A percentile compares a stretch with the other conserved stretches of the same genome.
phyloP scores from a whole-genome alignment of 1,139 yeast genomes.

The Geotrichum citri-aurantii region DNA sequence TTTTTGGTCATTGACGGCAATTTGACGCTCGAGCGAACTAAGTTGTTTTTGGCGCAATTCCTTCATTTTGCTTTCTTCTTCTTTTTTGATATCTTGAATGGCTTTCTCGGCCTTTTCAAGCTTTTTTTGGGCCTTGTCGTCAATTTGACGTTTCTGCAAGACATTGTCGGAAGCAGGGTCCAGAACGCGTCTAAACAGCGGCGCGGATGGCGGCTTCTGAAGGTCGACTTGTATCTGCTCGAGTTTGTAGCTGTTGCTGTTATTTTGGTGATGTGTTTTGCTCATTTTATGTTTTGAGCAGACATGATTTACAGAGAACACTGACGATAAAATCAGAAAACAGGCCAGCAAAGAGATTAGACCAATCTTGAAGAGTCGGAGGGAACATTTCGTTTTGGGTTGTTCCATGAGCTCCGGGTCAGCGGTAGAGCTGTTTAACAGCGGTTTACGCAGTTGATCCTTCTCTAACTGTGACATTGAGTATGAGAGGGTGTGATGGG shows the following conservation, averaged over 20 bases:
- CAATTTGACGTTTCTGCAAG: background rate
- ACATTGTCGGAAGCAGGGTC: background rate
- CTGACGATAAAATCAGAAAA: background rate
- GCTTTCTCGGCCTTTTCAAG: constrained; percentile 16
- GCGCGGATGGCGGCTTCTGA: background rate
- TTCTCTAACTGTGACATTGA: background rate
- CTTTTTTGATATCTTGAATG: constrained; percentile 9
- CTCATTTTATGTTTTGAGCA: background rate
- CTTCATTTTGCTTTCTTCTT: constrained; percentile 13
- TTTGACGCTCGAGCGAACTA: constrained; percentile 4
- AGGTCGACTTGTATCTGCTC: background rate
- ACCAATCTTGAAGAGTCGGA: background rate
- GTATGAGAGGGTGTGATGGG: background rate
- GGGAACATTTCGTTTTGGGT: background rate
- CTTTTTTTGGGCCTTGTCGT: background rate
- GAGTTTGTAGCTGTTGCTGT: background rate
- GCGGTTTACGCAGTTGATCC: background rate
- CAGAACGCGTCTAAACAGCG: background rate
- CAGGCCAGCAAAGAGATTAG: background rate
- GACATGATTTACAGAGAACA: background rate
- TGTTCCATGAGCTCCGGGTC: background rate
- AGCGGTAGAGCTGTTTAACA: background rate
- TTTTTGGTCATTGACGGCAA: constrained; percentile 12
- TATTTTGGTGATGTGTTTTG: background rate
- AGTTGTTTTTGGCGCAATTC: constrained; percentile 10